phyloP scores from a whole-genome alignment of 2,329 filamentous ascomycete genomes.

The Pyrenophora teres region DNA sequence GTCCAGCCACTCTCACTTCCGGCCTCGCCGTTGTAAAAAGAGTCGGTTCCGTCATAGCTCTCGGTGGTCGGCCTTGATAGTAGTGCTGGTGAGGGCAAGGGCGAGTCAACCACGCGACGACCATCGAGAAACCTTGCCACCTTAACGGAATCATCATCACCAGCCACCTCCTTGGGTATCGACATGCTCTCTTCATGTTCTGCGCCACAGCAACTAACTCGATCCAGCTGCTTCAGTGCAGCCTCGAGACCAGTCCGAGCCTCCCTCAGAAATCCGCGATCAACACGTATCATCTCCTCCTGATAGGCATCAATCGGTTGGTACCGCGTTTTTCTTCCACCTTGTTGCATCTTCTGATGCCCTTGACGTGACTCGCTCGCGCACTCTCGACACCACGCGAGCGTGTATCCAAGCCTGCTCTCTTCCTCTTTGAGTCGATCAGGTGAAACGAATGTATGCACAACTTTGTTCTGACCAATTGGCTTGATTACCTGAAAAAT shows the following conservation, averaged over 20 bases:
- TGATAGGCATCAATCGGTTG: slow-evolving; percentile 1
- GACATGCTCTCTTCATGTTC: neutral
- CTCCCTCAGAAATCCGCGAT: neutral
- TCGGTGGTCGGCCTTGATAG: neutral
- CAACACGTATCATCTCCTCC: slow-evolving; percentile 1
- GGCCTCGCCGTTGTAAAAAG: neutral
- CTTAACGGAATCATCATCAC: slow-evolving; percentile 1
- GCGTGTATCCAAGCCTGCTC: slow-evolving; percentile 4
- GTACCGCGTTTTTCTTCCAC: neutral
- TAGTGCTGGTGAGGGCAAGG: neutral
- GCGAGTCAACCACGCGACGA: neutral
- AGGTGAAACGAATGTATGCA: slow-evolving; percentile 11
- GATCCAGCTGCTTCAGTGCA: slow-evolving; percentile 2
- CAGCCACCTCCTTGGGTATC: neutral
- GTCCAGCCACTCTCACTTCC: neutral
- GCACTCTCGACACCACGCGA: slow-evolving; percentile 14
- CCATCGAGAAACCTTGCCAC: slow-evolving; percentile 2
- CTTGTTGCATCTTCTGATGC: neutral
- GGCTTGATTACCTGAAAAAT: slow-evolving; percentile 16
- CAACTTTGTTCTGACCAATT: neutral
- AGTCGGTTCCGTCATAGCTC: neutral
- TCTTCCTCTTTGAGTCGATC: neutral
- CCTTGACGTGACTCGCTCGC: slow-evolving; percentile 1
- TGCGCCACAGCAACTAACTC: neutral
- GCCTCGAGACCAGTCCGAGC: slow-evolving; percentile 2